These are phyloP conservation scores for Dalechampia spathulata DNA, from an alignment of 441 rosid species.

Conservation along the genomic window DNA sequence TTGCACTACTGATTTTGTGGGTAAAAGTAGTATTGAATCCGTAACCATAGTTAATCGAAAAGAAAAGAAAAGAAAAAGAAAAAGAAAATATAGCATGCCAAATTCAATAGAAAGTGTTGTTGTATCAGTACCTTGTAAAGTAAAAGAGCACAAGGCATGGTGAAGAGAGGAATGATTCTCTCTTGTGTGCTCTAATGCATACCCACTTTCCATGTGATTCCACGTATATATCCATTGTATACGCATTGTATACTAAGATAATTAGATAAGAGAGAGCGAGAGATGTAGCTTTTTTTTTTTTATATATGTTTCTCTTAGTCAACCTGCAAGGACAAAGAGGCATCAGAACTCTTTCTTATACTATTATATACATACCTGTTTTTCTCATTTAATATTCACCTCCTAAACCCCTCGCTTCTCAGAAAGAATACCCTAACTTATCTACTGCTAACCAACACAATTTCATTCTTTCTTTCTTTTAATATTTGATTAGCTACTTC, in stretches of 20 bases:
- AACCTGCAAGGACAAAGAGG: conserved; percentile 19
- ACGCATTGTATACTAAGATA: conserved; percentile 11
- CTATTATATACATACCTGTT: conserved; percentile 13
- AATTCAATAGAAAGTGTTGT: no score
- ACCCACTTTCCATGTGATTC: conserved; percentile 26
- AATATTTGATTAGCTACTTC: not conserved
- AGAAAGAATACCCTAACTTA: conserved; percentile 3
- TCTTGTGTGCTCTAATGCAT: conserved; percentile 8
- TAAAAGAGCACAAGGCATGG: not conserved
- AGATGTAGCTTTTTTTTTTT: no score
- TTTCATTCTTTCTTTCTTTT: conserved; percentile 3
- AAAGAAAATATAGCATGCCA: no score
- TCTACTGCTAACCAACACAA: not conserved
- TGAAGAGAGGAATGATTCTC: conserved; percentile 12
- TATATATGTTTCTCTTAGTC: conserved; percentile 15
- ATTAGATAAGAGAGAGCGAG: no score
- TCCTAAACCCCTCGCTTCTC: conserved; percentile 2
- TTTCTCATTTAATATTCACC: conserved; percentile 7
- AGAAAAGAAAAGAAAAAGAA: no score
- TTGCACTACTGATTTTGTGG: no score
- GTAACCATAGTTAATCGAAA: no score
- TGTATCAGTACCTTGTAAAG: no score
- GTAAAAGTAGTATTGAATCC: no score
- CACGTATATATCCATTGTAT: conserved; percentile 22
- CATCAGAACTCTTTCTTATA: conserved; percentile 9